phyloP scores from a whole-genome alignment of 495 filamentous ascomycete genomes.

The Podospora bellae-mahoneyi region DNA sequence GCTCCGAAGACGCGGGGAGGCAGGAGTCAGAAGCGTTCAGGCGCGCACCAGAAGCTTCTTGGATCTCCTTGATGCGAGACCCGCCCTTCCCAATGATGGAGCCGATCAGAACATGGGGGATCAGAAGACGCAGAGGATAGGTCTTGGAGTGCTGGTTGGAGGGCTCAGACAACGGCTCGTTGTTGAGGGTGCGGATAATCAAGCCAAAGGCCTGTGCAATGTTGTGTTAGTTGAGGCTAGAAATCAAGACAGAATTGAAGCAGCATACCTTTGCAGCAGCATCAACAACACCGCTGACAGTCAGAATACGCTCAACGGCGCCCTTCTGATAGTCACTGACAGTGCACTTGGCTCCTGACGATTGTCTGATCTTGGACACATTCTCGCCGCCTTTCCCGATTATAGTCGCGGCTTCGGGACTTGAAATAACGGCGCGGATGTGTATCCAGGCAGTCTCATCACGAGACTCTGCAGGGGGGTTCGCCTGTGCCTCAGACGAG shows the following conservation, averaged over 20 bases:
- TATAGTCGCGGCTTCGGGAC: conserved; percentile 92
- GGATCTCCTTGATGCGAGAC: conserved; percentile 93
- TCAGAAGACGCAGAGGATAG: conserved; percentile 90
- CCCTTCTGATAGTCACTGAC: conserved; percentile 97
- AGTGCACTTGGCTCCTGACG: conserved; percentile 95
- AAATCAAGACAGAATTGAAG: conserved; percentile 1
- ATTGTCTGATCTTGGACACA: conserved; percentile 85
- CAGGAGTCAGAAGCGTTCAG: conserved; percentile 95
- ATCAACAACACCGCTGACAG: conserved; percentile 92
- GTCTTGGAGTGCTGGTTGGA: conserved; percentile 94
- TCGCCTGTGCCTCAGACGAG: conserved; percentile 38
- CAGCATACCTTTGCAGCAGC: conserved; percentile 87
- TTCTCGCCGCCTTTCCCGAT: conserved; percentile 99
- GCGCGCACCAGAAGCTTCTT: conserved; percentile 93
- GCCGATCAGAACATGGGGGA: conserved; percentile 95
- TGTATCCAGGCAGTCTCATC: conserved; percentile 97
- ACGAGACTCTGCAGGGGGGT: conserved; percentile 40
- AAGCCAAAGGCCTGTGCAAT: conserved; percentile 83
- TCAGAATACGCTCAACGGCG: conserved; percentile 93
- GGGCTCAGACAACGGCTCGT: conserved; percentile 80
- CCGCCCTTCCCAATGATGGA: conserved; percentile 98
- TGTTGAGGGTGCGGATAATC: conserved; percentile 96
- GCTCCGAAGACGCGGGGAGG: conserved; percentile 88
- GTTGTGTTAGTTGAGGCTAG: conserved; percentile 15
- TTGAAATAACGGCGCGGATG: conserved; percentile 92